Percentiles rank a stretch among this genome's conserved stretches.
phyloP scores from a whole-genome alignment of 2,329 filamentous ascomycete species.

The Ilyonectria sp. region DNA sequence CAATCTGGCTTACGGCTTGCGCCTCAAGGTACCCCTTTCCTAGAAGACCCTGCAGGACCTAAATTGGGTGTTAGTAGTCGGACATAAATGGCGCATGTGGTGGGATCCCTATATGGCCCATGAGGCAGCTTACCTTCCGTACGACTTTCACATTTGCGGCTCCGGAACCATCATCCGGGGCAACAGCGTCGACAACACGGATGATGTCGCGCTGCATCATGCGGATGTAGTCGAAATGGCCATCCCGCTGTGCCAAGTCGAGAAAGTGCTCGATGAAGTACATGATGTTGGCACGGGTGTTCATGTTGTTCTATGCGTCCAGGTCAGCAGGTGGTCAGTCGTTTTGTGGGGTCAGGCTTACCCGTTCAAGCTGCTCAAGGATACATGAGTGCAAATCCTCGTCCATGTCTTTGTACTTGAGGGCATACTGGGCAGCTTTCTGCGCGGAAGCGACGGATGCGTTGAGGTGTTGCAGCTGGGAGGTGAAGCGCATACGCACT shows the following conservation, averaged over 20 bases:
- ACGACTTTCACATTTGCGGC: conserved; percentile 96
- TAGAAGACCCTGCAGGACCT: conserved; percentile 80
- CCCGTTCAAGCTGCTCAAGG: conserved; percentile 91
- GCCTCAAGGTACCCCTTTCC: conserved; percentile 80
- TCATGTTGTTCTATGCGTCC: conserved; percentile 85
- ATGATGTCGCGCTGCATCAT: conserved; percentile 98
- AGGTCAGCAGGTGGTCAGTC: conserved; percentile 25
- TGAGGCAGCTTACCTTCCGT: conserved; percentile 73
- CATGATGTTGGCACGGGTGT: conserved; percentile 98
- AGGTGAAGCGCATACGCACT: conserved; percentile 97
- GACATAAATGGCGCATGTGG: conserved; percentile 11
- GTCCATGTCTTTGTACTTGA: conserved; percentile 94
- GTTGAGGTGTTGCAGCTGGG: conserved; percentile 90
- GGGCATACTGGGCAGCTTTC: conserved; percentile 94
- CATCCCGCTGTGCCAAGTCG: conserved; percentile 84
- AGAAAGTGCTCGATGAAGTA: conserved; percentile 98
- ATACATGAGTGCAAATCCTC: conserved; percentile 99
- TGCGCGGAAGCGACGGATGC: conserved; percentile 90
- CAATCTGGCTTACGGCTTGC: conserved; percentile 84
- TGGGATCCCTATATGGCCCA: neutral
- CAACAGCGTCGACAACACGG: conserved; percentile 91
- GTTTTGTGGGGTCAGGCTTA: conserved; percentile 51
- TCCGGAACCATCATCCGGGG: conserved; percentile 87
- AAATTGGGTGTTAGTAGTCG: conserved; percentile 32
- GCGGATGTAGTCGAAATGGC: conserved; percentile 84